Evolutionary conservation across 1,139 yeast species (phyloP), one percentile per base, ranked within the genome.

Genomic region (Taphrina flavorubra): DNA sequence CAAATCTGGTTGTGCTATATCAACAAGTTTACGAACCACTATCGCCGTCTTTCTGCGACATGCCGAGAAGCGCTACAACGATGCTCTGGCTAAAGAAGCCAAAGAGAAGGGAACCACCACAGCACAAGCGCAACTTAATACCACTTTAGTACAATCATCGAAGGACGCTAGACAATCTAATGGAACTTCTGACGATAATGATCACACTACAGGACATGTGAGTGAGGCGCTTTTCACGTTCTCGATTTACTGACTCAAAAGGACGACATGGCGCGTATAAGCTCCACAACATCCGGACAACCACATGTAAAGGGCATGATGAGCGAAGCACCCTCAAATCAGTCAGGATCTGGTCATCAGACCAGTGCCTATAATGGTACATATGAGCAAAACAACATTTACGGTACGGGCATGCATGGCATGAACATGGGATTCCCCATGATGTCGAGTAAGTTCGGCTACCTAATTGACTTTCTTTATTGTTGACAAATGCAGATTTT

Each of bases 31-130:
- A 61, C 25, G 62, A 34, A 66, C 69, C 18, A 66, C 69, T 5
- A 53, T 66, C 5, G 58, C 57, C 11, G 69, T 66, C 18, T 66
- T 66, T 42, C 40, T 66, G 20, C 61, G 65, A 34, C 65, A 53
- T 20, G 69, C 65, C 8, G 69, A 66, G 69, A 66, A 66, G 55
- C 55, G 62, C 13, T 18, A 57, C 18, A 59, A 66, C 10, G 69
- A 66, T 60, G 69, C 65, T 20, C 56, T 51, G 16, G 60, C 64
- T 6, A 57, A 57, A 44, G 60, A 65, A 37, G 68, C 61, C 37
- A 64, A 64, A 57, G 47, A 34, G 31, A 25, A 25, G 18, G 60
- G 47, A 13, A 44, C 47, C 18, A 44, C 18, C 18, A 44, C 47
- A 44, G 47, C 47, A n/a, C 18, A 44, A n/a, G n/a, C 47, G n/a